These are phyloP conservation scores for Glaciozyma martinii DNA, from an alignment of 768 basidiomycete species.

Conservation along the genomic window DNA sequence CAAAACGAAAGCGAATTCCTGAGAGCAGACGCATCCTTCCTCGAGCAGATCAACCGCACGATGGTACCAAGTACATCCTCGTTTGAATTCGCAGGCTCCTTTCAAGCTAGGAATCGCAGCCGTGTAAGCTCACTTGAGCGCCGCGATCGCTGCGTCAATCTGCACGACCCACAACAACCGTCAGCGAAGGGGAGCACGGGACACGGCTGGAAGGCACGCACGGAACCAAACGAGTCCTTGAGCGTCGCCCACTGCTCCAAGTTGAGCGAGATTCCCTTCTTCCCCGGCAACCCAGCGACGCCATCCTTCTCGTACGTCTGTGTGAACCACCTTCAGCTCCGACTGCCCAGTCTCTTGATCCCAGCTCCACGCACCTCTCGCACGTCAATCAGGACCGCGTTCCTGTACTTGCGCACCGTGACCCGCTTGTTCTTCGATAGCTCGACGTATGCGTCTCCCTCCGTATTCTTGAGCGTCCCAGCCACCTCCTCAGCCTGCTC, in stretches of 20 bases:
- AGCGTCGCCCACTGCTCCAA: conserved; percentile 35
- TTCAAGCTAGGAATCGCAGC: too few species aligned
- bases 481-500: neutral
- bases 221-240: conserved; percentile 21
- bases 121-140: neutral
- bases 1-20: too few species aligned
- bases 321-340: neutral
- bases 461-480: conserved; percentile 1
- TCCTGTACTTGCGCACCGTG: conserved; percentile 36
- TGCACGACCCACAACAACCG: neutral
- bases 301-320: conserved; percentile 38
- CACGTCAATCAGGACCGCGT: conserved; percentile 36
- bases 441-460: conserved; percentile 23
- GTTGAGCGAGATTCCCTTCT: conserved; percentile 36
- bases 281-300: conserved; percentile 36
- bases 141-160: neutral
- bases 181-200: neutral
- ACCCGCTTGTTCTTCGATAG: conserved; percentile 34
- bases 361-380: conserved; percentile 34
- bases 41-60: too few species aligned
- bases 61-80: too few species aligned
- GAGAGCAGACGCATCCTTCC: too few species aligned
- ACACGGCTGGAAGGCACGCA: too few species aligned
- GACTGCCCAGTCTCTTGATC: neutral
- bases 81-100: too few species aligned